A percentile compares a stretch with the other conserved stretches of the same genome.
phyloP scores from a whole-genome alignment of 2,329 filamentous ascomycete genomes.

The Botryotinia globosa region DNA sequence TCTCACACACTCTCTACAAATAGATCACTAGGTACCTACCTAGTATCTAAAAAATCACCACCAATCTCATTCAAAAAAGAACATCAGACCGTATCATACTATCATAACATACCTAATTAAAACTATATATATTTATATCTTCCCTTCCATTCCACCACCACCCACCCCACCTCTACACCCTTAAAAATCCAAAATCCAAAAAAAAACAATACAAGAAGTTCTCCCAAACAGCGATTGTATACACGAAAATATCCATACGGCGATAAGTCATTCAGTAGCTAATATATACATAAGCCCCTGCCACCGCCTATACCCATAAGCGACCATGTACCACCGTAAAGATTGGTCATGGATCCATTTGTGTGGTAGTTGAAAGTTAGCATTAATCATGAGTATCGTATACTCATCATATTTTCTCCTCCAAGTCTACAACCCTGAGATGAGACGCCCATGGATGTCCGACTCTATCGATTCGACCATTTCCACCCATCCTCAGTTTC shows the following conservation, averaged over 20 bases:
- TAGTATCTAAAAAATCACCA: neutral
- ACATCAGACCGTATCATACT: neutral
- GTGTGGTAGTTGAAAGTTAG: neutral
- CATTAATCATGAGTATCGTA: conserved; percentile 6
- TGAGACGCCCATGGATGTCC: neutral
- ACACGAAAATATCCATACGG: neutral
- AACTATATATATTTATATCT: neutral
- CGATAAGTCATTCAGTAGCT: neutral
- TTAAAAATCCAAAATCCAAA: neutral
- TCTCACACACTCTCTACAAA: no score
- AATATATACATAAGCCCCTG: neutral
- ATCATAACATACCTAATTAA: neutral
- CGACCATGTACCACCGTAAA: neutral
- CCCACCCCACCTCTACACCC: neutral
- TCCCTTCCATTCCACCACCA: neutral
- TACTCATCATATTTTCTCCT: neutral
- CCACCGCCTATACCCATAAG: neutral
- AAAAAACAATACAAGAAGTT: neutral
- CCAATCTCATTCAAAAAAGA: neutral
- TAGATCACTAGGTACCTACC: neutral
- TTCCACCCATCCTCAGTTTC: neutral
- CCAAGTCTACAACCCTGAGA: neutral
- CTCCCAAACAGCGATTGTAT: neutral
- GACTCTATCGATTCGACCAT: neutral
- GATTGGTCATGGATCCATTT: neutral